Base-by-base conservation (phyloP, 1,284 basidiomycete species). In the Microbotryum saponariae region DNA sequence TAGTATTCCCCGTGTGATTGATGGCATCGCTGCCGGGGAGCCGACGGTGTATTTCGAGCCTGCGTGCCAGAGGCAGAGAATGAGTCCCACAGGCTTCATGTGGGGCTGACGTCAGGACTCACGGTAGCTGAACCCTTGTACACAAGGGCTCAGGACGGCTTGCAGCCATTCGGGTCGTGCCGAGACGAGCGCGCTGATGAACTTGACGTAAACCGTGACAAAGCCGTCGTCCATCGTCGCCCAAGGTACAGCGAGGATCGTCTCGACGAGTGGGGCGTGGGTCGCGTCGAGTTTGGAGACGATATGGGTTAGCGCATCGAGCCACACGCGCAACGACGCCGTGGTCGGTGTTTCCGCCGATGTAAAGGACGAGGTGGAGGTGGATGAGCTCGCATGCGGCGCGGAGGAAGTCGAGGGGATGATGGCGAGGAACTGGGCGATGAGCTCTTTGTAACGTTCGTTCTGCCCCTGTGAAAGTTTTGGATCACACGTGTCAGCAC, bases 101-200 rank as follows among this genome's bases (percentile, higher is more conserved):
- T n/a, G 42, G 14, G 42, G 48, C 33, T 37, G 54, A 45, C 64
- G 25, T 25, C 12, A 80, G 45, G 14, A 77, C 91, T 76, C 77
- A 96, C 92, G 89, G 79, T 89, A 86, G 23, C 89, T 89, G 61
- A 97, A 83, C 16, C 90, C 90, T 62, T 85, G 85, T 8, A 91
- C 84, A 47, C 89, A 85, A 75, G 84, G 90, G 59, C 81, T 81
- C 12, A 97, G 82, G 10, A 97, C 85, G 63, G 88, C 81, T 44
- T 85, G 86, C 37, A 96, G 81, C 79, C 96, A 98, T 76, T 94
- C 91, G 63, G 91, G 88, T 65, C 89, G 80, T n/a, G 94, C 91
- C 68, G 88, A 91, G 67, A 97, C 84, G 46, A 99, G 83, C 78
- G 93, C 89, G 51, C 90, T 89, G 51, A 92, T 83, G 73, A 97